phyloP scores from a whole-genome alignment of 768 basidiomycete species.

The Lactifluus pinguis region DNA sequence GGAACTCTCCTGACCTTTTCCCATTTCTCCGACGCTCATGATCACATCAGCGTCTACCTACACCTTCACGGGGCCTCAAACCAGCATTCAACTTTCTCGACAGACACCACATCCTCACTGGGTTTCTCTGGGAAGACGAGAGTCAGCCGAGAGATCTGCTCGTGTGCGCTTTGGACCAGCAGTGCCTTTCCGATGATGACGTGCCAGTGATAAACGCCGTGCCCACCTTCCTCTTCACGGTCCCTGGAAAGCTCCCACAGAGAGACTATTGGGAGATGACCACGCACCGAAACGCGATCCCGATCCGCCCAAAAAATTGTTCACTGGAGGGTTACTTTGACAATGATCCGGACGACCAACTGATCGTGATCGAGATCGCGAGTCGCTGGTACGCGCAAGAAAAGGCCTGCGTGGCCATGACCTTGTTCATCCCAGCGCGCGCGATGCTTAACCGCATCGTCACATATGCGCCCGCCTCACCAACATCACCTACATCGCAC shows the following conservation, averaged over 20 bases:
- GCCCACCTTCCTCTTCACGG: background rate
- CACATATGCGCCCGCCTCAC: background rate
- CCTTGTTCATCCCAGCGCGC: background rate
- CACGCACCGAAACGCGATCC: background rate
- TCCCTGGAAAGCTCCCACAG: background rate
- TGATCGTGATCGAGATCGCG: background rate
- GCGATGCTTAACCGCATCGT: background rate
- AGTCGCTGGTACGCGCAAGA: background rate
- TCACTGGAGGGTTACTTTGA: background rate
- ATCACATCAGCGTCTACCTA: background rate
- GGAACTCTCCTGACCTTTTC: background rate
- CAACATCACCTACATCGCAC: background rate
- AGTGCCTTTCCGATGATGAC: background rate
- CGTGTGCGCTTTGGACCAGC: background rate
- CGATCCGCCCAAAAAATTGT: background rate
- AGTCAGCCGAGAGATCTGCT: background rate
- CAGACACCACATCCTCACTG: background rate
- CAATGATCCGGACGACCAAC: background rate
- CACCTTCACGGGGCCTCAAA: background rate
- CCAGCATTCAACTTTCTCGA: constrained; percentile 3
- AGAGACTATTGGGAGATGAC: background rate
- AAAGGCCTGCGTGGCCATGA: background rate
- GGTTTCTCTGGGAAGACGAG: background rate
- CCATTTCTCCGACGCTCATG: background rate
- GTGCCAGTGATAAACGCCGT: background rate